A percentile compares a stretch with the other conserved stretches of the same genome.
Conservation (phyloP, 805 yeast species). For the Metschnikowia baotianmanensis region DNA sequence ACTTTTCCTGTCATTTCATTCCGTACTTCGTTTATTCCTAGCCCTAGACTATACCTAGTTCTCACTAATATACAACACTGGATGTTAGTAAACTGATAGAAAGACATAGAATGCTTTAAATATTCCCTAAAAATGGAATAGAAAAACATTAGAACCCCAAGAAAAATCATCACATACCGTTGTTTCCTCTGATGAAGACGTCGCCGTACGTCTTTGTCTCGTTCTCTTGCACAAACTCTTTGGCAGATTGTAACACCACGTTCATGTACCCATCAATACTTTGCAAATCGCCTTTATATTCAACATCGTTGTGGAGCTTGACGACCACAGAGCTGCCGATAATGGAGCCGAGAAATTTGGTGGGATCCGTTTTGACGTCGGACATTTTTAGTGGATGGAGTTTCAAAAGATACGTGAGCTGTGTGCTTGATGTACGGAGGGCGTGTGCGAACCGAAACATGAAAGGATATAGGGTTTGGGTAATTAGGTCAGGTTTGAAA, state of each 20-base stretch:
- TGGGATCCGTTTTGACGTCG: conserved; percentile 51
- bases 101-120: no score
- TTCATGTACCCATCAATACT: conserved; percentile 98
- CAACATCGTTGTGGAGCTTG: conserved; percentile 82
- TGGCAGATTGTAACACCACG: conserved; percentile 76
- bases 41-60: conserved; percentile 3
- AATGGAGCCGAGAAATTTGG: conserved; percentile 75
- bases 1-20: not conserved
- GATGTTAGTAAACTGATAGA: conserved; percentile 27
- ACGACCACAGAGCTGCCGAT: conserved; percentile 80
- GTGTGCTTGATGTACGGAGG: no score
- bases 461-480: no score
- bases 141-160: not conserved
- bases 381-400: conserved; percentile 8
- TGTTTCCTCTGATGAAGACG: conserved; percentile 84
- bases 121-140: no score
- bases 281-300: conserved; percentile 61
- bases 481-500: no score
- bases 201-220: conserved; percentile 58
- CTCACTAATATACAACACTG: conserved; percentile 44
- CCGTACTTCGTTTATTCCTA: conserved; percentile 6
- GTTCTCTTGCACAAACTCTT: conserved; percentile 57
- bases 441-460: no score
- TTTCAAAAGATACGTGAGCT: no score
- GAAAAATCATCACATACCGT: conserved; percentile 54